phyloP scores from a whole-genome alignment of 2,329 filamentous ascomycete genomes.

The Cladobotryum protrusum region DNA sequence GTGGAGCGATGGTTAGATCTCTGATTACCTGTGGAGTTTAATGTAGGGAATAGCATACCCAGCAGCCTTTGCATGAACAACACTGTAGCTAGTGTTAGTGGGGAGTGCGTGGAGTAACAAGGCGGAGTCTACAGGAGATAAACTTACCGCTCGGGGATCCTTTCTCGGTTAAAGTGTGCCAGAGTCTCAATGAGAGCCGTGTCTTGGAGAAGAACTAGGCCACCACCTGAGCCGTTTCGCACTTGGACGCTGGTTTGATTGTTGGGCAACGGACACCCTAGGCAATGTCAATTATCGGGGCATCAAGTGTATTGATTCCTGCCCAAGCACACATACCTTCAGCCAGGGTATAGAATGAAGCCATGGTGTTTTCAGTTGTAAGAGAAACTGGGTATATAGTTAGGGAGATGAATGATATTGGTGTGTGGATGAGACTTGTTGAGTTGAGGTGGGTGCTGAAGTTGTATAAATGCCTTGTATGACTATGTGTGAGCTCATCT shows the following conservation, averaged over 20 bases:
- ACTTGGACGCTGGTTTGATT: constrained; percentile 10
- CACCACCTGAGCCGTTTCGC: constrained; percentile 13
- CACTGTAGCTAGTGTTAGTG: constrained; percentile 8
- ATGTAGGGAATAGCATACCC: constrained; percentile 17
- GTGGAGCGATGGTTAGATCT: neutral
- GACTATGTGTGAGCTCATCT: too few species aligned
- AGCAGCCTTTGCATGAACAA: constrained; percentile 27
- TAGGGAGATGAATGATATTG: neutral
- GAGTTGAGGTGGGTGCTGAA: too few species aligned
- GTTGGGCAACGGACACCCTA: constrained; percentile 9
- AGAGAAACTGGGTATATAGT: neutral
- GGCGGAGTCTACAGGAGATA: too few species aligned
- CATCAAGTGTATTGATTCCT: too few species aligned
- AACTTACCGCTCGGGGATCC: constrained; percentile 44
- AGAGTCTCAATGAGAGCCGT: constrained; percentile 49
- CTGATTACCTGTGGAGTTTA: neutral
- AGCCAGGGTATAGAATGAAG: constrained; percentile 20
- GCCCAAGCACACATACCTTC: constrained; percentile 17
- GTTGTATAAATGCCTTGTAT: too few species aligned
- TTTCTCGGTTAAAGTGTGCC: constrained; percentile 49
- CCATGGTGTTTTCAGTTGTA: constrained; percentile 3
- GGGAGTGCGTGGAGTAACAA: neutral
- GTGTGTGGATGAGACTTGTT: too few species aligned
- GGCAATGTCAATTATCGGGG: neutral
- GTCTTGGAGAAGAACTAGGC: constrained; percentile 31